These are phyloP conservation scores for Penicillium decumbens DNA, from an alignment of 2,329 filamentous ascomycete species.

Conservation along the genomic window DNA sequence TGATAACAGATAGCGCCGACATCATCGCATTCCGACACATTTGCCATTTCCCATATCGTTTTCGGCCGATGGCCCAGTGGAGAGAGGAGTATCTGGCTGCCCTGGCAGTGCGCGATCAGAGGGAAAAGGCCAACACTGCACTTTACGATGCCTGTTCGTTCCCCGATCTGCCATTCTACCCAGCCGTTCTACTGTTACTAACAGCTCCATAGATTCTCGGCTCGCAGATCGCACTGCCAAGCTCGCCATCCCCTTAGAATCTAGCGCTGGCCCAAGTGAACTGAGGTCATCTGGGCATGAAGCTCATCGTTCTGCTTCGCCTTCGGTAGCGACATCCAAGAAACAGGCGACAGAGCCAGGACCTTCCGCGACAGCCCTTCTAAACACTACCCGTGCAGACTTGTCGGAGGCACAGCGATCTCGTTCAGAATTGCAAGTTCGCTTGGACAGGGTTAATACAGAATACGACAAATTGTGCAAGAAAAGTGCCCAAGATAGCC, in stretches of 20 bases:
- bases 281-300: slow-evolving; percentile 21
- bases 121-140: slow-evolving; percentile 60
- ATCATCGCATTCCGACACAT: slow-evolving; percentile 20
- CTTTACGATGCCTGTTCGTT: slow-evolving; percentile 72
- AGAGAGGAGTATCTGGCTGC: slow-evolving; percentile 73
- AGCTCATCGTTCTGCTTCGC: slow-evolving; percentile 24
- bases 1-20: slow-evolving; percentile 19
- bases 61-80: slow-evolving; percentile 61
- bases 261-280: slow-evolving; percentile 13
- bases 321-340: slow-evolving; percentile 28
- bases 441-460: slow-evolving; percentile 58
- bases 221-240: slow-evolving; percentile 64
- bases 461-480: slow-evolving; percentile 62
- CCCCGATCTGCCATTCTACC: not conserved
- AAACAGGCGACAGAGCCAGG: slow-evolving; percentile 22
- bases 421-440: slow-evolving; percentile 62
- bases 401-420: slow-evolving; percentile 72
- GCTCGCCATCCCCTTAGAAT: slow-evolving; percentile 36
- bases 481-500: slow-evolving; percentile 56
- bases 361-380: slow-evolving; percentile 30
- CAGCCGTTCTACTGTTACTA: slow-evolving; percentile 14
- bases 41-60: slow-evolving; percentile 8
- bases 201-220: slow-evolving; percentile 52
- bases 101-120: slow-evolving; percentile 65
- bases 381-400: slow-evolving; percentile 54